Percentiles rank a stretch among this genome's conserved stretches.
These are phyloP conservation scores for Huntiella abstrusa DNA, from an alignment of 2,329 filamentous ascomycete species.

Conservation along the genomic window DNA sequence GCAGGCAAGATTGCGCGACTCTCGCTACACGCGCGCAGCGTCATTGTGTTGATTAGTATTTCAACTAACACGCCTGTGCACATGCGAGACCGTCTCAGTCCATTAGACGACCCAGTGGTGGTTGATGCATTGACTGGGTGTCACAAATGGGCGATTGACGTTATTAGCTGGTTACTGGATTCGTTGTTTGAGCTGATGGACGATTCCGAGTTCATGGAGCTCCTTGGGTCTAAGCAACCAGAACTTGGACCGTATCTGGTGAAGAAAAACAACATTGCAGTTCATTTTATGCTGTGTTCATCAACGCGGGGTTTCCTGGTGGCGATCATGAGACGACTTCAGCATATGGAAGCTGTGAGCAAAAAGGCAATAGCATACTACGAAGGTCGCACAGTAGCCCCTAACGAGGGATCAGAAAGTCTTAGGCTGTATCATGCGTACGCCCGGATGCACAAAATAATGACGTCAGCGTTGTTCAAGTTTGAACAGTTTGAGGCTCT, in stretches of 20 bases:
- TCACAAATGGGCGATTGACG: constrained; percentile 58
- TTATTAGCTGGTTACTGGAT: constrained; percentile 45
- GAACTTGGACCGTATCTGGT: constrained; percentile 31
- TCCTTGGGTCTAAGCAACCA: constrained; percentile 22
- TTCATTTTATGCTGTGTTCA: constrained; percentile 52
- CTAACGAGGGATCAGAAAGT: constrained; percentile 25
- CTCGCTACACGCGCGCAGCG: constrained; percentile 55
- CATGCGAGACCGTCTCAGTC: constrained; percentile 36
- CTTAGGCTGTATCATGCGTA: constrained; percentile 38
- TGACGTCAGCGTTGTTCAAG: constrained; percentile 33
- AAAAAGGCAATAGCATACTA: constrained; percentile 32
- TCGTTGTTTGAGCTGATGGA: constrained; percentile 36
- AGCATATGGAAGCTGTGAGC: constrained; percentile 33
- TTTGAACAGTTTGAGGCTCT: constrained; percentile 44
- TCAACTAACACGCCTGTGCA: constrained; percentile 36
- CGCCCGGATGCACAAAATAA: constrained; percentile 32
- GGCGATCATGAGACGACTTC: constrained; percentile 45
- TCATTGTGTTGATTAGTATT: constrained; percentile 46
- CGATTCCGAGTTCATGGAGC: constrained; percentile 30
- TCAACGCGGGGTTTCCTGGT: constrained; percentile 55
- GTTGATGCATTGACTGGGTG: constrained; percentile 55
- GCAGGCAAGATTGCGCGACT: constrained; percentile 58
- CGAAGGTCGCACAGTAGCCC: constrained; percentile 21
- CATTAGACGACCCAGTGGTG: constrained; percentile 50
- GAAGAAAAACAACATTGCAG: constrained; percentile 34